These are phyloP conservation scores for Monsonia emarginata DNA, from an alignment of 441 rosid genomes.

Conservation along the genomic window DNA sequence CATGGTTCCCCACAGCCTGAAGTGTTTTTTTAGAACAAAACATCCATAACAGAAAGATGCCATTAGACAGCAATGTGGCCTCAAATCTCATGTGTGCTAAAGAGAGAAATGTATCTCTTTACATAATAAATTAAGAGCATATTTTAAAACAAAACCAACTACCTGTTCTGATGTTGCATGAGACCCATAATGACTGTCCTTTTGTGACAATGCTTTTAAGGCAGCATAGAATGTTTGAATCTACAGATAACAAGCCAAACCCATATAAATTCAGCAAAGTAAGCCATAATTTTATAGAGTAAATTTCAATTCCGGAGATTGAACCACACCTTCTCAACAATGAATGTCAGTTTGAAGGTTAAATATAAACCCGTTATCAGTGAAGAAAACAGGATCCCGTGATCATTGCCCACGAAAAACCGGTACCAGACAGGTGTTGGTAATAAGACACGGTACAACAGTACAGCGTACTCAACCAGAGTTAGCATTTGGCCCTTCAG, in stretches of 20 bases:
- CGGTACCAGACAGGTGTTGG: conserved; percentile 69
- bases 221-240: conserved; percentile 50
- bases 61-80: background rate
- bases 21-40: background rate
- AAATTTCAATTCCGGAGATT: background rate
- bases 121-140: background rate
- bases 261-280: background rate
- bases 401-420: conserved; percentile 54
- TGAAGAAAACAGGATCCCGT: conserved; percentile 61
- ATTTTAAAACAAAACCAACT: background rate
- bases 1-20: background rate
- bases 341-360: conserved; percentile 56
- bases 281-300: conserved; percentile 5
- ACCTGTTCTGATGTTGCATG: conserved; percentile 59
- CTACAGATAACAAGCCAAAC: conserved; percentile 16
- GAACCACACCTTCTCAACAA: conserved; percentile 45
- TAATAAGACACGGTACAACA: conserved; percentile 49
- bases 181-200: conserved; percentile 57
- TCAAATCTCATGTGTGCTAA: background rate
- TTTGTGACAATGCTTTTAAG: conserved; percentile 38
- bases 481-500: conserved; percentile 58
- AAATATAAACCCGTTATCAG: conserved; percentile 52
- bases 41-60: background rate
- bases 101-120: background rate
- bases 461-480: conserved; percentile 43